A percentile compares a stretch with the other conserved stretches of the same genome.
These are phyloP conservation scores for Peronospora tabacina DNA, from an alignment of 352 stramenopile species.

Conservation along the genomic window DNA sequence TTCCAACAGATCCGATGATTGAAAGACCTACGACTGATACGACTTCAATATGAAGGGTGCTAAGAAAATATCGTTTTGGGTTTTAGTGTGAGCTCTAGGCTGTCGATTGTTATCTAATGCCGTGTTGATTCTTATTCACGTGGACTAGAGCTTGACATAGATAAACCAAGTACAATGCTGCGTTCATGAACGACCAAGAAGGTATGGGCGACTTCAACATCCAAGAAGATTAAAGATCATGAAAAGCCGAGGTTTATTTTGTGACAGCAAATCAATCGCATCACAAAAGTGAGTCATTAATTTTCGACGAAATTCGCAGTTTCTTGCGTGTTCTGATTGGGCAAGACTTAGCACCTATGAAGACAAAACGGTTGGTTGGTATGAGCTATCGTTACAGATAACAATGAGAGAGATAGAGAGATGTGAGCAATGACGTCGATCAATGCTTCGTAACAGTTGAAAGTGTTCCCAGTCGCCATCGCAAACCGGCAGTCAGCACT, in stretches of 20 bases:
- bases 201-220: not conserved
- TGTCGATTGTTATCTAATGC: constrained; percentile 18
- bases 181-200: not conserved
- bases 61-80: not conserved
- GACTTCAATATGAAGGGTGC: constrained; percentile 1
- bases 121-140: not conserved
- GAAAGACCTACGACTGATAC: not conserved
- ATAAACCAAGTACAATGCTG: constrained; percentile 1
- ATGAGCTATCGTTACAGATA: too few species aligned
- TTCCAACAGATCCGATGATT: constrained; percentile 1
- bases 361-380: too few species aligned
- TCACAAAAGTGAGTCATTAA: too few species aligned
- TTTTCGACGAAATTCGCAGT: not conserved
- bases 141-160: constrained; percentile 1
- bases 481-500: too few species aligned
- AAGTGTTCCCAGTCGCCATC: too few species aligned
- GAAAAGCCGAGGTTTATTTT: not conserved
- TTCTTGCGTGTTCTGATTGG: not conserved
- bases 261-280: not conserved
- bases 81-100: constrained; percentile 12
- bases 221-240: too few species aligned
- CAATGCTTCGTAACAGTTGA: too few species aligned
- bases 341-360: too few species aligned
- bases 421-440: too few species aligned
- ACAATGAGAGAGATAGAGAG: too few species aligned